Percentiles rank a stretch among this genome's conserved stretches.
Evolutionary conservation across 202 grass and related monocot genomes (phyloP).

Genomic region (Schoenoplectus tabernaemontani): DNA sequence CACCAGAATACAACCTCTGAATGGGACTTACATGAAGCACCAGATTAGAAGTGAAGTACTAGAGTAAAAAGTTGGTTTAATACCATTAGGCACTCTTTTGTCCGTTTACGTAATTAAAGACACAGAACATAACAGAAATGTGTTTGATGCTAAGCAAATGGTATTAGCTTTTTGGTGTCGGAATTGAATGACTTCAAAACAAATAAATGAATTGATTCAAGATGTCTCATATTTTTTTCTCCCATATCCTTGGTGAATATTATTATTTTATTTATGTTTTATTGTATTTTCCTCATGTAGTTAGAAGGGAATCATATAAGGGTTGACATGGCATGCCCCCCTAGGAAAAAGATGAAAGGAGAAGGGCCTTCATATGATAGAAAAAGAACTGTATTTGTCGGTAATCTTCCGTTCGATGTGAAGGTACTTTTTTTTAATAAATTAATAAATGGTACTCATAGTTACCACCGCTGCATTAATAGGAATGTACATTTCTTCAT

Average conservation of each 20-base stretch:
- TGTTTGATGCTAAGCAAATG: neutral
- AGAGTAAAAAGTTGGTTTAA: neutral
- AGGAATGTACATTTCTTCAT: slow-evolving; percentile 29
- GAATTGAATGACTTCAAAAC: neutral
- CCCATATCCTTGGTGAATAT: neutral
- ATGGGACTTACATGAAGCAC: too few species aligned
- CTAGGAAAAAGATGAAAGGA: slow-evolving; percentile 75
- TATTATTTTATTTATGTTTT: neutral
- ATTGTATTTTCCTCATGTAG: slow-evolving; percentile 34
- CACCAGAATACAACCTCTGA: too few species aligned
- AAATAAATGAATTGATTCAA: neutral
- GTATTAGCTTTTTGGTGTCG: neutral
- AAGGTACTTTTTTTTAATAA: too few species aligned
- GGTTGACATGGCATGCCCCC: slow-evolving; percentile 81
- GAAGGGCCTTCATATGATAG: slow-evolving; percentile 79
- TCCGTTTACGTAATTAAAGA: neutral
- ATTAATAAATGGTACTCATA: too few species aligned
- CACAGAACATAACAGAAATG: neutral
- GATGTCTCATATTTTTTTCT: neutral
- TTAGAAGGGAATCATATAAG: slow-evolving; percentile 88
- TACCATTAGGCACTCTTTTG: neutral
- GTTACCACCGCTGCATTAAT: too few species aligned
- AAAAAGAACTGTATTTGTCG: slow-evolving; percentile 89
- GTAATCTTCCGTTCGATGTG: slow-evolving; percentile 93
- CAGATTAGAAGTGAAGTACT: too few species aligned